A percentile compares a stretch with the other conserved stretches of the same genome.
phyloP scores from a whole-genome alignment of 495 filamentous ascomycete species.

The Parathielavia appendiculata region DNA sequence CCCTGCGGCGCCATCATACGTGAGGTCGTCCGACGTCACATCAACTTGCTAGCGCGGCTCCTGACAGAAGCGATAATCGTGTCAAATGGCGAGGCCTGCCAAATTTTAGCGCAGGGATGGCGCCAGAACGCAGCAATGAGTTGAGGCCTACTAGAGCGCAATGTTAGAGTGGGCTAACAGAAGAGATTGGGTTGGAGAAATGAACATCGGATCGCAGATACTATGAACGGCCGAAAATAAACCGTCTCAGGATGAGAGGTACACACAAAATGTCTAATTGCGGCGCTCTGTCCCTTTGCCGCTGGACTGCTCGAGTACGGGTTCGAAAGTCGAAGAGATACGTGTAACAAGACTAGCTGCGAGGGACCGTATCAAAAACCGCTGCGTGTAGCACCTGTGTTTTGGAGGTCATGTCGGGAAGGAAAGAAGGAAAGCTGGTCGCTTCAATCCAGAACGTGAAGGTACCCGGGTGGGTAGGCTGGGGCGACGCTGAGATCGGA shows the following conservation, averaged over 20 bases:
- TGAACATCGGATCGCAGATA: background rate
- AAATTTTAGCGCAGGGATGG: no score
- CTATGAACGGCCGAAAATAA: background rate
- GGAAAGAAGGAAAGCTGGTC: no score
- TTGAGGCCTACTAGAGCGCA: background rate
- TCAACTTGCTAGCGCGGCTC: background rate
- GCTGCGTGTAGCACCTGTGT: no score
- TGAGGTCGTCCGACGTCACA: background rate
- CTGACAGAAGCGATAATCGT: background rate
- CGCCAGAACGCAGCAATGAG: no score
- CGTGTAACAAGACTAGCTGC: no score
- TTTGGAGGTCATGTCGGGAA: no score
- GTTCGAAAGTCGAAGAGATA: background rate
- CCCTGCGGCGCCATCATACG: constrained; percentile 7
- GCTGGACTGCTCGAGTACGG: background rate
- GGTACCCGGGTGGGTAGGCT: no score
- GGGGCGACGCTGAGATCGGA: background rate
- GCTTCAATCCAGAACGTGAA: no score
- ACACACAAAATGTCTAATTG: background rate
- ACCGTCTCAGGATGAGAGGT: background rate
- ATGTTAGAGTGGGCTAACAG: background rate
- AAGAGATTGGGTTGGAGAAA: background rate
- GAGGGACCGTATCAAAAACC: no score
- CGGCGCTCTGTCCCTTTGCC: background rate
- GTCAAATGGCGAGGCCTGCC: background rate